A percentile compares a stretch with the other conserved stretches of the same genome.
These are phyloP conservation scores for Tetracentron sinense DNA, from an alignment of 164 flowering plant genomes.

Conservation along the genomic window DNA sequence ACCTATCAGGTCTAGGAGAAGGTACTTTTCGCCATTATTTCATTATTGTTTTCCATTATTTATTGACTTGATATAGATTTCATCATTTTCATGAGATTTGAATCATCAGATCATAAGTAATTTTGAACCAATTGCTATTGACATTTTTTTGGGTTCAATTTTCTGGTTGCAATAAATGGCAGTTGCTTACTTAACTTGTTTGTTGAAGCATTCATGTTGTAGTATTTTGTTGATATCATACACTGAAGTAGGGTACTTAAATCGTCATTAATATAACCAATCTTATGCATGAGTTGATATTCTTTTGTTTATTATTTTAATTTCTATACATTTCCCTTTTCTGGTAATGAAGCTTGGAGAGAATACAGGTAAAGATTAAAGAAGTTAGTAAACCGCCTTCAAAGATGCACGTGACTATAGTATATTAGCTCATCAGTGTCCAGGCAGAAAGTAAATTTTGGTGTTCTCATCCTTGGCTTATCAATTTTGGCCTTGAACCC, in stretches of 20 bases:
- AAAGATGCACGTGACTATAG: neutral
- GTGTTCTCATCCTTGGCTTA: neutral
- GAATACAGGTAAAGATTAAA: too few relatives aligned
- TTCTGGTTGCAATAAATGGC: neutral
- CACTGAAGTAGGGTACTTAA: neutral
- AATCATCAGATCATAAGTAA: neutral
- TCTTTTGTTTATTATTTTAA: too few relatives aligned
- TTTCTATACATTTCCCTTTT: neutral
- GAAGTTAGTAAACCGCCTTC: neutral
- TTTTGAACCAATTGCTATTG: neutral
- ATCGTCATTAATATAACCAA: too few relatives aligned
- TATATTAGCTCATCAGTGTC: neutral
- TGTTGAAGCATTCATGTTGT: neutral
- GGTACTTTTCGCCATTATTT: constrained; percentile 33
- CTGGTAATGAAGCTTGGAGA: neutral
- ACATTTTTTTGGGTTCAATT: neutral
- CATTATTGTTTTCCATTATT: neutral
- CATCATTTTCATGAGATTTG: neutral
- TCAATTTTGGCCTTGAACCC: neutral
- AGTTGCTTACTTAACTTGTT: neutral
- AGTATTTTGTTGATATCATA: neutral
- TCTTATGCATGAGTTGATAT: neutral
- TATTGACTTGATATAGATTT: too few relatives aligned
- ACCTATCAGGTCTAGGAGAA: constrained; percentile 60
- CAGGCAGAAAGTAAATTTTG: neutral